Conservation (phyloP, 345 rosid genomes). For the Eucalyptus tenuipes region DNA sequence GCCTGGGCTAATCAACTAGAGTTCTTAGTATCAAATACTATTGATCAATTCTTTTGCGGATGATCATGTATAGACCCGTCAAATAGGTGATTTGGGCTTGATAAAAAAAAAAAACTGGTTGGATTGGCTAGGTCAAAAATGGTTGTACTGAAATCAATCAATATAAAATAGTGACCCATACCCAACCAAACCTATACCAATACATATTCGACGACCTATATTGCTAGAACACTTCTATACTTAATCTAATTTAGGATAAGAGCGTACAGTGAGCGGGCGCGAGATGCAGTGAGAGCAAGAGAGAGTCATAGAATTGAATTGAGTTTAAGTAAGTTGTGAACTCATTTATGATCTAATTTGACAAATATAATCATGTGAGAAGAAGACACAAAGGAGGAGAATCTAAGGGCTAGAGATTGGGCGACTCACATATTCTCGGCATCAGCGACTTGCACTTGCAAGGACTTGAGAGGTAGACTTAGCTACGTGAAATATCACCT, state of each 20-base stretch:
- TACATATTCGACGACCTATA: accelerated
- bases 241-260: no score
- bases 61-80: background rate
- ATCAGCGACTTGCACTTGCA: background rate
- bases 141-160: no score
- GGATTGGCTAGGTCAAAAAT: no score
- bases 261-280: accelerated
- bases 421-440: background rate
- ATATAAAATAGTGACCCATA: no score
- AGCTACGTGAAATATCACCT: background rate
- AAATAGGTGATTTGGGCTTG: accelerated
- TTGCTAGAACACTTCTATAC: accelerated
- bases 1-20: background rate
- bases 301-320: accelerated
- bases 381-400: background rate
- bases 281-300: no score
- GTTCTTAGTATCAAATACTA: background rate
- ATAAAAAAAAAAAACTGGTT: no score
- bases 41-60: background rate
- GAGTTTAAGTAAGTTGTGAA: no score
- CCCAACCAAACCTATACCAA: accelerated
- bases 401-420: background rate
- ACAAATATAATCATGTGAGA: background rate
- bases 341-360: background rate
- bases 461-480: background rate